Base-by-base conservation (phyloP, 2,329 filamentous ascomycete species). In the Venturia nashicola region DNA sequence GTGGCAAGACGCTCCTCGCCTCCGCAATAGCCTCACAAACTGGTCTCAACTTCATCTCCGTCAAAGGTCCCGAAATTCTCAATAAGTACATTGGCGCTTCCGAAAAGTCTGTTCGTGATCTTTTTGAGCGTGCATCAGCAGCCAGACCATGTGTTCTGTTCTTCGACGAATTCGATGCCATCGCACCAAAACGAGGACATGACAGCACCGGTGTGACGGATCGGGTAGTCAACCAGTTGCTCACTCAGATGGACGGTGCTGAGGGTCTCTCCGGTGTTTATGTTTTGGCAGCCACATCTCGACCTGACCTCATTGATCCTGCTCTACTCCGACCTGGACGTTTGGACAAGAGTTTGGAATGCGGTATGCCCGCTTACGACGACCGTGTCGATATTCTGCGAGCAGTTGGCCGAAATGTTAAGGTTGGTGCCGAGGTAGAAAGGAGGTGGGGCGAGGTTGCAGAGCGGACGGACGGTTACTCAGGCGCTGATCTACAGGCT, bases 61-160 rank as follows among this genome's bases (percentile, higher is more conserved):
- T 99, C 71, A 99, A 99, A 77, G 94, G 94, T 0, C 94, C 94
- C 0, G 95, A 99, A 75, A 97, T 99, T 65, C 78, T 99, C 63
- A 99, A 99, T 80, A 99, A 99, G 77, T 99, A 99, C 74, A 99
- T 99, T 65, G 94, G 94, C 71, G 94, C 94, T 0, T 96, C 90
- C 36, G 94, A 99, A 72, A 99, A 99, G 80, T 91, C 87, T 66
- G 92, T 99, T 7, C 86, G 95, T 51, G 94, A 99, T 73, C 80
- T 99, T 0, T 99, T 99, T 71, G 93, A 96, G 72, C 85, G 94
- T 51, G 94, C 94, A 0, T 86, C 88, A 71, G 93, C 94, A 3
- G 94, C 94, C 5, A 86, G 88, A 65, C 95, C 95, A 0, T 97
- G 94, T 70, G 90, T 99, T 5, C 80, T 99, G 9, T 99, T 99